Evolutionary conservation across 2,329 filamentous ascomycete genomes (phyloP).

Genomic region (Aureobasidium melanogenum): DNA sequence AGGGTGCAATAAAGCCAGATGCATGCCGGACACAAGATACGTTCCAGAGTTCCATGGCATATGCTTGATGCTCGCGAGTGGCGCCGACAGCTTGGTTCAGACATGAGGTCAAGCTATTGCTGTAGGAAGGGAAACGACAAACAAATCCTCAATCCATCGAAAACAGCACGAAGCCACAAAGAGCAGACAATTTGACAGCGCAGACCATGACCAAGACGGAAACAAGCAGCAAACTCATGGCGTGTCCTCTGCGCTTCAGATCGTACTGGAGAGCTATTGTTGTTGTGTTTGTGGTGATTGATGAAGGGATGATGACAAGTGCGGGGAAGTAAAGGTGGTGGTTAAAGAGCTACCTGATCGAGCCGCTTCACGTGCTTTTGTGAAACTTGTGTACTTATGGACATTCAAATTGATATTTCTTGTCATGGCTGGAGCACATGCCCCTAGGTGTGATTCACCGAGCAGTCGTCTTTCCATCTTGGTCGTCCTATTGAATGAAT

Average conservation of each 20-base stretch:
- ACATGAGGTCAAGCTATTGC: background rate
- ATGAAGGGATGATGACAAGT: background rate
- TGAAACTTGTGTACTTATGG: background rate
- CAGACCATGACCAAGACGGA: background rate
- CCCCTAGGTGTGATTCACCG: background rate
- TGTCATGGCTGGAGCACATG: background rate
- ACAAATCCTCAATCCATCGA: background rate
- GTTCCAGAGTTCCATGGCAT: background rate
- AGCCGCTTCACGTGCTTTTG: background rate
- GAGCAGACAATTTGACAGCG: background rate
- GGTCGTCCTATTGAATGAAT: background rate
- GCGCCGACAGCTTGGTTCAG: background rate
- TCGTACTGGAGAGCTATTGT: background rate
- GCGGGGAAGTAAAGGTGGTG: background rate
- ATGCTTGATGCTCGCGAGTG: background rate
- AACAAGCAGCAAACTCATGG: constrained; percentile 1
- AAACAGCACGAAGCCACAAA: background rate
- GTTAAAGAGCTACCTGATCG: background rate
- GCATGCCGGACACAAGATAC: background rate
- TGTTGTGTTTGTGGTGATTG: background rate
- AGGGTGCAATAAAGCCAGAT: background rate
- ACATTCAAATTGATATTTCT: background rate
- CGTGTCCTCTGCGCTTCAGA: background rate
- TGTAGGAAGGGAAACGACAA: background rate
- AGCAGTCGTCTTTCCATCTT: background rate